Percentiles rank a stretch among this genome's conserved stretches.
Evolutionary conservation across 306 rosid genomes (phyloP).

Genomic region (Carpinus fangiana): DNA sequence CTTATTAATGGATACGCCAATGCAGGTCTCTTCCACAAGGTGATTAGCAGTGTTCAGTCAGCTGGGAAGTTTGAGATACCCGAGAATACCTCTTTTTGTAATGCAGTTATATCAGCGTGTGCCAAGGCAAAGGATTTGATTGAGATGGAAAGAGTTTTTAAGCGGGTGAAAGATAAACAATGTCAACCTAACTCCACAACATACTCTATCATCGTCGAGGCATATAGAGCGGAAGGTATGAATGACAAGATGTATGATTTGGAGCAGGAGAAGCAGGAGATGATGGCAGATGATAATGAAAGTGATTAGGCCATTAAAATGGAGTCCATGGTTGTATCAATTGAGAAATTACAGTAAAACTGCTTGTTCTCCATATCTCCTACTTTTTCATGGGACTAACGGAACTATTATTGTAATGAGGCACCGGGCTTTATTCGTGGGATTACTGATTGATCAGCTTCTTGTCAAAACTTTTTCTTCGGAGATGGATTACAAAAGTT

Average conservation of each 20-base stretch:
- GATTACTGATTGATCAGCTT: slow-evolving; percentile 21
- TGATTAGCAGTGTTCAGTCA: slow-evolving; percentile 66
- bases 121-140: slow-evolving; percentile 88
- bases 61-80: slow-evolving; percentile 85
- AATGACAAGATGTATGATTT: slow-evolving; percentile 78
- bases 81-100: slow-evolving; percentile 70
- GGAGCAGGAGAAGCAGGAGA: slow-evolving; percentile 58
- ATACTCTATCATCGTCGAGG: slow-evolving; percentile 65
- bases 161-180: slow-evolving; percentile 77
- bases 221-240: slow-evolving; percentile 85
- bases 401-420: slow-evolving; percentile 17
- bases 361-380: slow-evolving; percentile 24
- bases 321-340: slow-evolving; percentile 23
- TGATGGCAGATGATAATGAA: slow-evolving; percentile 28
- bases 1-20: slow-evolving; percentile 89
- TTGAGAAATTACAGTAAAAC: slow-evolving; percentile 24
- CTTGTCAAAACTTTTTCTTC: slow-evolving; percentile 24
- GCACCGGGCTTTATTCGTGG: neutral
- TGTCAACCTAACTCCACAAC: slow-evolving; percentile 69
- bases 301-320: slow-evolving; percentile 24
- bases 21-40: slow-evolving; percentile 97
- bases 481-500: slow-evolving; percentile 20
- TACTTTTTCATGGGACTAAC: slow-evolving; percentile 25
- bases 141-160: slow-evolving; percentile 91
- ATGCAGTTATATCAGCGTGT: slow-evolving; percentile 81